Evolutionary conservation across 148 eudicot species (phyloP).

Genomic region (Vaccinium darrowii): DNA sequence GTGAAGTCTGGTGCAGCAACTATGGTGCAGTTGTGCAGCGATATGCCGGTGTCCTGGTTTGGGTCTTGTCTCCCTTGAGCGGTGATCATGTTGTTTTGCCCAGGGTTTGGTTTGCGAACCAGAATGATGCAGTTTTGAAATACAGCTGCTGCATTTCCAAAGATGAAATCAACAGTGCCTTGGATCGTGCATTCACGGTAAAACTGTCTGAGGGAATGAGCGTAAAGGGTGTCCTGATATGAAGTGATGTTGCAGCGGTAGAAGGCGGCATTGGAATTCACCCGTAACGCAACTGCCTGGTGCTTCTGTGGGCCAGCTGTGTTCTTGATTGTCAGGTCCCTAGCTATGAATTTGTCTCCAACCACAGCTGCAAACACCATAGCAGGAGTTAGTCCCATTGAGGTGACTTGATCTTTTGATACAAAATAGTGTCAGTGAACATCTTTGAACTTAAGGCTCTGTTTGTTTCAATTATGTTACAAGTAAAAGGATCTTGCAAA

Average conservation of each 20-base stretch:
- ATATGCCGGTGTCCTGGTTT: constrained; percentile 61
- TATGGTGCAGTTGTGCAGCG: constrained; percentile 52
- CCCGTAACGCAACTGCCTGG: constrained; percentile 67
- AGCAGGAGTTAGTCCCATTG: not conserved
- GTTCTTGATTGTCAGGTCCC: constrained; percentile 51
- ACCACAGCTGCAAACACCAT: constrained; percentile 48
- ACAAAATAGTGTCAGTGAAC: not conserved
- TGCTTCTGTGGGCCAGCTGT: constrained; percentile 55
- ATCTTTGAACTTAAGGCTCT: not conserved
- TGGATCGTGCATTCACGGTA: constrained; percentile 60
- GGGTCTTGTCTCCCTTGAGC: constrained; percentile 69
- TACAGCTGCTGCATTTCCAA: constrained; percentile 69
- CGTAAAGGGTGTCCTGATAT: constrained; percentile 69
- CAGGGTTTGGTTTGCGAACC: constrained; percentile 45
- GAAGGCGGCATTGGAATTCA: constrained; percentile 60
- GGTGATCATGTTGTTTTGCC: constrained; percentile 33
- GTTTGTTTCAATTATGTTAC: not conserved
- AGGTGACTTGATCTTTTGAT: not conserved
- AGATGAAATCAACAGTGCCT: constrained; percentile 76
- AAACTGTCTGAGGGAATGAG: constrained; percentile 62
- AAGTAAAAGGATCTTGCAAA: not conserved
- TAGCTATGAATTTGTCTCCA: constrained; percentile 63
- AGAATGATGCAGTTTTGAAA: constrained; percentile 54
- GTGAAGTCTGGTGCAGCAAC: constrained; percentile 40
- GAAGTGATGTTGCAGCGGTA: constrained; percentile 39